Percentiles rank a stretch among this genome's conserved stretches.
phyloP scores from a whole-genome alignment of 2,329 filamentous ascomycete genomes.

The Chrysoporthe deuterocubensis region DNA sequence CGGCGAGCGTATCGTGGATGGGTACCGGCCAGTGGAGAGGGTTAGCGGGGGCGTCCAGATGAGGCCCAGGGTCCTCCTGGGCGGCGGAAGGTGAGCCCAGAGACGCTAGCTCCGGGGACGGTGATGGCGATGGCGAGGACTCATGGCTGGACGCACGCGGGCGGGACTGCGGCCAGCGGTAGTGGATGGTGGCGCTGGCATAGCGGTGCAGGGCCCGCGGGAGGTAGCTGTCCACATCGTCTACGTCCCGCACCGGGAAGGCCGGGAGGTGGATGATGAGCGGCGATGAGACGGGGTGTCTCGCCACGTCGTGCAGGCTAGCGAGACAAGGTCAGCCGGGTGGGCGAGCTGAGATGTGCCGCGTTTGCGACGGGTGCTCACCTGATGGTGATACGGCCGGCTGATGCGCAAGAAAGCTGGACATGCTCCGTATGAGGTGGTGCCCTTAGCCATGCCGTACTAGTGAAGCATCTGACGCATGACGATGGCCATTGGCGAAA shows the following conservation, averaged over 20 bases:
- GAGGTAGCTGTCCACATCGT: slow-evolving; percentile 35
- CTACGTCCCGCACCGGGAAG: slow-evolving; percentile 40
- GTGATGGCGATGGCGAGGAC: neutral
- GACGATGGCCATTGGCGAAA: too few species aligned
- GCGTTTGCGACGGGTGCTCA: slow-evolving; percentile 37
- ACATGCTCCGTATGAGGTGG: slow-evolving; percentile 44
- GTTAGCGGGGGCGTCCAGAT: neutral
- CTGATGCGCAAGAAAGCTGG: slow-evolving; percentile 51
- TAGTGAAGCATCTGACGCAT: slow-evolving; percentile 9
- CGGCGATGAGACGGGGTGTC: slow-evolving; percentile 44
- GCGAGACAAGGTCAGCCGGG: slow-evolving; percentile 10
- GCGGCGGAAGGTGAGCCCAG: neutral
- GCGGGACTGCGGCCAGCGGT: slow-evolving; percentile 53
- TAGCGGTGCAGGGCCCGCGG: slow-evolving; percentile 47
- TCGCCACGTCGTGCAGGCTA: slow-evolving; percentile 54
- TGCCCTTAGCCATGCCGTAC: slow-evolving; percentile 9
- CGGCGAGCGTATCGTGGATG: slow-evolving; percentile 59
- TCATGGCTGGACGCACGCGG: neutral
- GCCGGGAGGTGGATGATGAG: slow-evolving; percentile 62
- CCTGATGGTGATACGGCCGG: slow-evolving; percentile 56
- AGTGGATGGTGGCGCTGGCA: slow-evolving; percentile 61
- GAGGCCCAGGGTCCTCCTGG: neutral
- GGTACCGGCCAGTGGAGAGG: slow-evolving; percentile 57
- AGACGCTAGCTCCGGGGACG: neutral
- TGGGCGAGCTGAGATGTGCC: slow-evolving; percentile 29